These are phyloP conservation scores for Hypocreales sp. DNA, from an alignment of 2,329 filamentous ascomycete species.

Conservation along the genomic window DNA sequence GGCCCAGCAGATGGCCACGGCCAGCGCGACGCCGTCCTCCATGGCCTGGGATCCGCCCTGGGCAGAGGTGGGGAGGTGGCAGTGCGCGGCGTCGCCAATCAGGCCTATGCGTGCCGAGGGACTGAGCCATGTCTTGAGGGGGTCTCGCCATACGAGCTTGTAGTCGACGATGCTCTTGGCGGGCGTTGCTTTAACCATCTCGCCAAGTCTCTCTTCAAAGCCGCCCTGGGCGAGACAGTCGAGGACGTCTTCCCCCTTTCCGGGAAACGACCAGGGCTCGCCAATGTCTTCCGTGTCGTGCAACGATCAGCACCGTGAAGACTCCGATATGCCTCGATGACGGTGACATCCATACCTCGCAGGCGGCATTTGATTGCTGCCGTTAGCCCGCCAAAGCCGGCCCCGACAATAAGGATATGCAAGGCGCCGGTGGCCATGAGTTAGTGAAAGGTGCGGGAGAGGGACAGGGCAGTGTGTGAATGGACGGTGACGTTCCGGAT, in stretches of 20 bases:
- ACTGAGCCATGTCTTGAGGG: conserved; percentile 12
- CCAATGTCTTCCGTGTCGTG: conserved; percentile 22
- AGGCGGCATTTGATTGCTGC: conserved; percentile 43
- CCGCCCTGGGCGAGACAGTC: conserved; percentile 16
- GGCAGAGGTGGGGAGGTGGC: conserved; percentile 30
- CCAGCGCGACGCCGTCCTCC: conserved; percentile 31
- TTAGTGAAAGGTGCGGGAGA: too few species aligned
- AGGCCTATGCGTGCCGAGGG: conserved; percentile 22
- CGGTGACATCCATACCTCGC: conserved; percentile 32
- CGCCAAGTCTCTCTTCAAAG: conserved; percentile 25
- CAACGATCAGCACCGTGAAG: conserved; percentile 6
- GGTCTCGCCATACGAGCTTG: conserved; percentile 21
- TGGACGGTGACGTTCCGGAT: too few species aligned
- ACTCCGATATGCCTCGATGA: conserved; percentile 30
- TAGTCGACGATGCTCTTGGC: conserved; percentile 9
- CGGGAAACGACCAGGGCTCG: conserved; percentile 23
- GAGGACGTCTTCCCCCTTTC: conserved; percentile 20
- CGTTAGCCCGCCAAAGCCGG: conserved; percentile 42
- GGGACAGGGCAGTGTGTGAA: neutral
- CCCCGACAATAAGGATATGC: conserved; percentile 5
- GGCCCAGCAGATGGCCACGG: conserved; percentile 20
- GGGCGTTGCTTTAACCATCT: conserved; percentile 15
- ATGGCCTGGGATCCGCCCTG: conserved; percentile 32
- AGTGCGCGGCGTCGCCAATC: conserved; percentile 34
- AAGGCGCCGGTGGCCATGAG: conserved; percentile 1